Evolutionary conservation across 202 grass and related monocot genomes (phyloP).

Genomic region (Bolboschoenoplectus hybrid): DNA sequence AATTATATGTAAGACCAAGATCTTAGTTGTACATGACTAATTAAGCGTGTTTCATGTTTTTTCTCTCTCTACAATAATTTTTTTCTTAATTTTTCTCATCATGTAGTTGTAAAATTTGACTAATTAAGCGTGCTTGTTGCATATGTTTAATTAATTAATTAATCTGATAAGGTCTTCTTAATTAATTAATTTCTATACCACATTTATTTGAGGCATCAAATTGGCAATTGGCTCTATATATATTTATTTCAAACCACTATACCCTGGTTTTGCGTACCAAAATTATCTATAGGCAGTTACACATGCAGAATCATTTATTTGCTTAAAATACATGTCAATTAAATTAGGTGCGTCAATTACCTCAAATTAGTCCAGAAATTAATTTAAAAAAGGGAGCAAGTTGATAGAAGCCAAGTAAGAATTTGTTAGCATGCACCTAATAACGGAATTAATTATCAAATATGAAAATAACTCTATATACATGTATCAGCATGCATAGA

Average conservation of each 20-base stretch:
- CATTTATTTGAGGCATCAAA: conserved; percentile 5
- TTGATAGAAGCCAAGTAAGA: conserved; percentile 28
- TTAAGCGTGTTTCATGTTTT: not conserved
- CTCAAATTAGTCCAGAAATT: not conserved
- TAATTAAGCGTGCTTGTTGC: not conserved
- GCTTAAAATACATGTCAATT: conserved; percentile 7
- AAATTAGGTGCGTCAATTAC: conserved; percentile 23
- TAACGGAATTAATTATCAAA: conserved; percentile 9
- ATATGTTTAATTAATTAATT: not conserved
- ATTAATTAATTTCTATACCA: not conserved
- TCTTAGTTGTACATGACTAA: conserved; percentile 8
- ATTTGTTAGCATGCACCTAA: conserved; percentile 25
- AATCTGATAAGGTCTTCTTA: not conserved
- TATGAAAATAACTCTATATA: not conserved
- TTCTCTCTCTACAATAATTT: not conserved
- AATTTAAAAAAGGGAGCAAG: not conserved
- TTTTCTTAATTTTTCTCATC: not conserved
- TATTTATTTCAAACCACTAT: not conserved
- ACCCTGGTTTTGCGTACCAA: not conserved
- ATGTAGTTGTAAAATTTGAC: not conserved
- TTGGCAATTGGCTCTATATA: not conserved
- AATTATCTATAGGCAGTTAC: conserved; percentile 2
- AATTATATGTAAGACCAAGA: not conserved
- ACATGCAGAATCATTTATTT: not conserved
- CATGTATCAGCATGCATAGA: not conserved